Conservation (phyloP, 1,284 basidiomycete species). For the Erythrobasidium hasegawianum region DNA sequence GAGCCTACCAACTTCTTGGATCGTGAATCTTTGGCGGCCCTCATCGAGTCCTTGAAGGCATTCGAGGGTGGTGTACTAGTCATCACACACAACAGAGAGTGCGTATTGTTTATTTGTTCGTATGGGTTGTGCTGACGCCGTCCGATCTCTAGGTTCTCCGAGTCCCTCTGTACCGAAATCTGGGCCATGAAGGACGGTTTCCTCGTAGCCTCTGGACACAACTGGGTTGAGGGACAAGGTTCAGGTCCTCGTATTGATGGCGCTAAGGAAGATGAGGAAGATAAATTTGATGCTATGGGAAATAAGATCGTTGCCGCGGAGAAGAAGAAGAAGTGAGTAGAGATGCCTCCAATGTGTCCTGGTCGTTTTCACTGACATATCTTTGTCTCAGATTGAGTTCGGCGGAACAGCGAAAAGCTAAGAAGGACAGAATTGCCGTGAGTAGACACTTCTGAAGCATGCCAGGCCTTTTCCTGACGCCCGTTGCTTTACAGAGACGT, state of each 20-base stretch:
- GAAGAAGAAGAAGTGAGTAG: slow-evolving; percentile 68
- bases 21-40: slow-evolving; percentile 92
- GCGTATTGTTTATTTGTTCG: background rate
- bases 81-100: slow-evolving; percentile 66
- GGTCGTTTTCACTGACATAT: too few species aligned
- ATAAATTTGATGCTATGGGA: slow-evolving; percentile 87
- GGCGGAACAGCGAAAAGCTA: slow-evolving; percentile 74
- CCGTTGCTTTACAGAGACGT: slow-evolving; percentile 52
- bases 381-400: slow-evolving; percentile 48
- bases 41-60: slow-evolving; percentile 91
- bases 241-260: slow-evolving; percentile 84
- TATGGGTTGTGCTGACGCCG: background rate
- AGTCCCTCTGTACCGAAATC: slow-evolving; percentile 70
- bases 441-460: too few species aligned
- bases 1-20: slow-evolving; percentile 94
- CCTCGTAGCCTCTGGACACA: slow-evolving; percentile 91
- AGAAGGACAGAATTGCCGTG: slow-evolving; percentile 85
- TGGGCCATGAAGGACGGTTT: slow-evolving; percentile 61
- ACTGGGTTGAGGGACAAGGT: slow-evolving; percentile 96
- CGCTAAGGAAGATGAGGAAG: slow-evolving; percentile 70
- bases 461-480: too few species aligned
- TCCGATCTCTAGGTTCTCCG: slow-evolving; percentile 80
- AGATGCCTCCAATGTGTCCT: slow-evolving; percentile 40
- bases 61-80: slow-evolving; percentile 96
- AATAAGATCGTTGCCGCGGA: slow-evolving; percentile 87